Percentiles rank a stretch among this genome's conserved stretches.
Conservation (phyloP, 2,329 filamentous ascomycete species). For the Colletotrichum sublineola region DNA sequence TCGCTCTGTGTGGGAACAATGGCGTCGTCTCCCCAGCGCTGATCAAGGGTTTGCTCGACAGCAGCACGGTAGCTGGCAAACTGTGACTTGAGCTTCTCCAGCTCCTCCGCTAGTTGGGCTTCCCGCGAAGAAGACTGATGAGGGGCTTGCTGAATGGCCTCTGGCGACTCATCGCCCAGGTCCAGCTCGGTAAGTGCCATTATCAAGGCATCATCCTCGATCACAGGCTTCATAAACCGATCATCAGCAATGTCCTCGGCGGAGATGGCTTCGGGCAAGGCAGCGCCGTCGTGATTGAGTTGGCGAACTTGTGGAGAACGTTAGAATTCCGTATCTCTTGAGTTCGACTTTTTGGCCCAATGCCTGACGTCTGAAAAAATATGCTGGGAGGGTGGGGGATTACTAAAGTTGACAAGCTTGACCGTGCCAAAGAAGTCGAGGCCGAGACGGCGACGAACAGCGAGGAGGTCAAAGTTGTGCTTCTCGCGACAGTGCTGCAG, state of each 20-base stretch:
- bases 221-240: slow-evolving; percentile 82
- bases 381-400: slow-evolving; percentile 24
- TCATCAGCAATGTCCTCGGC: slow-evolving; percentile 79
- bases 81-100: slow-evolving; percentile 70
- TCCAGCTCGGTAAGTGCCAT: slow-evolving; percentile 86
- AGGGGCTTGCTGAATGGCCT: slow-evolving; percentile 43
- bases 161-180: slow-evolving; percentile 57
- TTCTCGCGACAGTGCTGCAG: slow-evolving; percentile 76
- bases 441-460: slow-evolving; percentile 66
- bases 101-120: slow-evolving; percentile 69
- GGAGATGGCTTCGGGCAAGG: slow-evolving; percentile 70
- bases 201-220: slow-evolving; percentile 91
- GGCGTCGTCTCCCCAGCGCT: slow-evolving; percentile 72
- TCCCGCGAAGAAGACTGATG: slow-evolving; percentile 63
- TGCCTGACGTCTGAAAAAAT: not conserved
- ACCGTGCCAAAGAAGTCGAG: slow-evolving; percentile 81
- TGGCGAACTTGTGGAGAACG: slow-evolving; percentile 58
- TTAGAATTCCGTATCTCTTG: not conserved
- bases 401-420: slow-evolving; percentile 79
- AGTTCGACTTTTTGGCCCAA: not conserved
- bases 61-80: slow-evolving; percentile 75
- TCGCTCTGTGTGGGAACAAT: slow-evolving; percentile 49
- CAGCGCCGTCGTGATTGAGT: slow-evolving; percentile 57
- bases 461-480: slow-evolving; percentile 76
- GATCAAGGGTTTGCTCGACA: slow-evolving; percentile 75